Percentiles rank a stretch among this genome's conserved stretches.
Conservation (phyloP, 441 rosid genomes). For the Erodium trifolium region DNA sequence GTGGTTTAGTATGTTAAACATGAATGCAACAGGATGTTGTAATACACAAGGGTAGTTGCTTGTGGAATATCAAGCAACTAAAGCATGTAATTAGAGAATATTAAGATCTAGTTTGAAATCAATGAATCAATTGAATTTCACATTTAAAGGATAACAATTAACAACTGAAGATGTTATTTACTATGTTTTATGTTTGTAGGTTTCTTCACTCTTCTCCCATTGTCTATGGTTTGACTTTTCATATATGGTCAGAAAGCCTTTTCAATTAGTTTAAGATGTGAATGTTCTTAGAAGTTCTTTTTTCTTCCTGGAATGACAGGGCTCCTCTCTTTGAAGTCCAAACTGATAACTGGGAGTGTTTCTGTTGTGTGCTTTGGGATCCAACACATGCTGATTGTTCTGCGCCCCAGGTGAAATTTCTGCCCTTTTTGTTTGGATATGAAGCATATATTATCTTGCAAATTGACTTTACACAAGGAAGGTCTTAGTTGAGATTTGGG, state of each 20-base stretch:
- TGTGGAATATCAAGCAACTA: neutral
- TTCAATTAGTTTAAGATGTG: conserved; percentile 16
- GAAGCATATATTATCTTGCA: neutral
- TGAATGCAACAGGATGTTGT: neutral
- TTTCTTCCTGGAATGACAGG: conserved; percentile 34
- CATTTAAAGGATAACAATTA: neutral
- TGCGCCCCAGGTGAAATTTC: conserved; percentile 60
- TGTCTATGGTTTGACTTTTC: neutral
- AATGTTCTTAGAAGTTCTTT: conserved; percentile 4
- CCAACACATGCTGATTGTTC: conserved; percentile 83
- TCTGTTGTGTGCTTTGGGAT: conserved; percentile 73
- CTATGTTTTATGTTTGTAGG: neutral
- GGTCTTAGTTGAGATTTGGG: neutral
- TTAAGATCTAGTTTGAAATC: neutral
- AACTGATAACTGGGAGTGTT: conserved; percentile 90
- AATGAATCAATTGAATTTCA: neutral
- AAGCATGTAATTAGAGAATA: neutral
- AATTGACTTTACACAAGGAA: neutral
- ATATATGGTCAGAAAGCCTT: neutral
- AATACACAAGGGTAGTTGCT: neutral
- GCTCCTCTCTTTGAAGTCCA: conserved; percentile 91
- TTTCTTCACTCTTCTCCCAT: neutral
- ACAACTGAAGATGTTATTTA: neutral
- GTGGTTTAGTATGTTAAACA: neutral
- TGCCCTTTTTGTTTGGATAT: neutral